phyloP scores from a whole-genome alignment of 768 basidiomycete genomes.

The Russula sp. region DNA sequence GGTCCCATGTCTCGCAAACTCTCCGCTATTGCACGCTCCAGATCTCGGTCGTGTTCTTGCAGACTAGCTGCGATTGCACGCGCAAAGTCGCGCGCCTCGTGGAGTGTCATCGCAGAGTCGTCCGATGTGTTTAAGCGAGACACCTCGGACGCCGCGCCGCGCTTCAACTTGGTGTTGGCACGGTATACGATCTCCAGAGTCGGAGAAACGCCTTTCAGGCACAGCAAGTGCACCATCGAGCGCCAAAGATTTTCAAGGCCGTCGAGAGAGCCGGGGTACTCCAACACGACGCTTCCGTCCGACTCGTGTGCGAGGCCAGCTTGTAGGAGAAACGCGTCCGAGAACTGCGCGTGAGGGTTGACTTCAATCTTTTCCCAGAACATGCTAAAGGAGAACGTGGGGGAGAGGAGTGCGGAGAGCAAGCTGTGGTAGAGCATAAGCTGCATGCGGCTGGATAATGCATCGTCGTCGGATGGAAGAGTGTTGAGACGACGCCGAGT shows the following conservation, averaged over 20 bases:
- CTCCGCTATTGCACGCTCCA: constrained; percentile 23
- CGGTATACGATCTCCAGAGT: constrained; percentile 49
- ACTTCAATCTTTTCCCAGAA: constrained; percentile 47
- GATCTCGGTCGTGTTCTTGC: constrained; percentile 23
- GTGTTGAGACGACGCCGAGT: constrained; percentile 42
- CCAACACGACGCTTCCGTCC: constrained; percentile 2
- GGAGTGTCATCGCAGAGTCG: constrained; percentile 8
- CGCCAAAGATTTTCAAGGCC: constrained; percentile 31
- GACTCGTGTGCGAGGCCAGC: constrained; percentile 21
- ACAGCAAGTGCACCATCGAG: constrained; percentile 22
- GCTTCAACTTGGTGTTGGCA: constrained; percentile 19
- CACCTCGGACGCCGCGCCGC: neutral
- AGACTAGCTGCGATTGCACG: constrained; percentile 44
- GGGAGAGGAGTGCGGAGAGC: constrained; percentile 41
- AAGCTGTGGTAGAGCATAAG: constrained; percentile 74
- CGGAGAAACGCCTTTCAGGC: constrained; percentile 32
- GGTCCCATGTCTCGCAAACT: constrained; percentile 19
- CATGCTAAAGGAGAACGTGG: constrained; percentile 41
- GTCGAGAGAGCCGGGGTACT: constrained; percentile 24
- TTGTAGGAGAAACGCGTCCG: constrained; percentile 39
- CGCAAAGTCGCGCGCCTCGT: constrained; percentile 39
- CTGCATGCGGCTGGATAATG: constrained; percentile 54
- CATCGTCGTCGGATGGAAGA: constrained; percentile 53
- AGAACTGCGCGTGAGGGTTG: constrained; percentile 40
- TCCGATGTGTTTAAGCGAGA: neutral